These are phyloP conservation scores for Globisporangium solare DNA, from an alignment of 352 stramenopile genomes.

Conservation along the genomic window DNA sequence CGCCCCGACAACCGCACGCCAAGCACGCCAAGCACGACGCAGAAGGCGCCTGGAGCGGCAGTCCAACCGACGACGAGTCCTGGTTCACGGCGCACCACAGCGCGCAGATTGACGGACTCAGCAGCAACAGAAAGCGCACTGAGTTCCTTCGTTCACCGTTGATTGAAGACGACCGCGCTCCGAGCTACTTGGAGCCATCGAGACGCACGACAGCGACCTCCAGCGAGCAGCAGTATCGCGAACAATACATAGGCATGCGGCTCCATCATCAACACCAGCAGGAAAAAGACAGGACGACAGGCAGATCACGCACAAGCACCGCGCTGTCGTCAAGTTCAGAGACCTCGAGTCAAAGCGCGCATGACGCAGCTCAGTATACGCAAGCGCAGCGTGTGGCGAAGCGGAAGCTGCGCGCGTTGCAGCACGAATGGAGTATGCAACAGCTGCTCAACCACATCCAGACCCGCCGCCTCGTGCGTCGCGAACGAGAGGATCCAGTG, in stretches of 20 bases:
- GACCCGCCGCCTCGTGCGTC: slow-evolving; percentile 2
- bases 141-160: neutral
- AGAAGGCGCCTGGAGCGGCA: neutral
- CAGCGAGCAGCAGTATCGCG: neutral
- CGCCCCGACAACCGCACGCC: too few relatives aligned
- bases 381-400: slow-evolving; percentile 2
- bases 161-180: neutral
- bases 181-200: neutral
- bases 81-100: slow-evolving; percentile 4
- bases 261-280: too few relatives aligned
- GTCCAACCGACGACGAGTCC: slow-evolving; percentile 11
- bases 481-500: neutral
- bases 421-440: slow-evolving; percentile 5
- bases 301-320: neutral
- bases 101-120: slow-evolving; percentile 2
- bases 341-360: slow-evolving; percentile 5
- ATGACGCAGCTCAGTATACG: slow-evolving; percentile 6
- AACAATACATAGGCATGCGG: neutral
- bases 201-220: neutral
- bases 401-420: slow-evolving; percentile 3
- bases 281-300: too few relatives aligned
- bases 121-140: neutral
- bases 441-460: slow-evolving; percentile 13
- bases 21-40: neutral
- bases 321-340: neutral